phyloP scores from a whole-genome alignment of 345 rosid genomes.

The Melaleuca alternifolia region DNA sequence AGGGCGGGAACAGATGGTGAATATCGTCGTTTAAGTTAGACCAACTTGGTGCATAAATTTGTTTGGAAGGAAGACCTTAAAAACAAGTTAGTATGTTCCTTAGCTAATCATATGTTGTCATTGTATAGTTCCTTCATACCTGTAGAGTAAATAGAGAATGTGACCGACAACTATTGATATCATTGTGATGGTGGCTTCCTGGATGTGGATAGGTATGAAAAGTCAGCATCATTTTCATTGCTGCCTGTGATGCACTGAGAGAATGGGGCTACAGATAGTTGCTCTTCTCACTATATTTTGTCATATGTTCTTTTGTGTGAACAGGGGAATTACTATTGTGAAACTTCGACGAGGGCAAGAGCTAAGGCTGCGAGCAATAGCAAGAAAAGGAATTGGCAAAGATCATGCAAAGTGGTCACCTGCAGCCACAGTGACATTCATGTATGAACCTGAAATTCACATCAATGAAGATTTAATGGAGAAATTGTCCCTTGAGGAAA shows the following conservation, averaged over 20 bases:
- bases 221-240: neutral
- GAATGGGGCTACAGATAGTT: neutral
- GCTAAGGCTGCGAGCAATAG: conserved; percentile 80
- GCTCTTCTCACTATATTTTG: neutral
- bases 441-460: conserved; percentile 90
- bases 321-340: conserved; percentile 84
- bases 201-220: neutral
- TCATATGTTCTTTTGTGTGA: conserved; percentile 2
- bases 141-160: neutral
- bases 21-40: neutral
- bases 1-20: neutral
- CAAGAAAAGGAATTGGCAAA: conserved; percentile 92
- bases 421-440: conserved; percentile 95
- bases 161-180: neutral
- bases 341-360: conserved; percentile 87
- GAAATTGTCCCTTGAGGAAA: conserved; percentile 59
- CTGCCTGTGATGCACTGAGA: neutral
- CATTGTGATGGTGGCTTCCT: neutral
- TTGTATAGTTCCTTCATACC: neutral
- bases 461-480: conserved; percentile 91
- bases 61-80: neutral
- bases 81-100: neutral
- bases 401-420: conserved; percentile 99
- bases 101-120: neutral
- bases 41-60: neutral